Conservation (phyloP, 1,284 basidiomycete genomes). For the Pseudozyma thailandica region DNA sequence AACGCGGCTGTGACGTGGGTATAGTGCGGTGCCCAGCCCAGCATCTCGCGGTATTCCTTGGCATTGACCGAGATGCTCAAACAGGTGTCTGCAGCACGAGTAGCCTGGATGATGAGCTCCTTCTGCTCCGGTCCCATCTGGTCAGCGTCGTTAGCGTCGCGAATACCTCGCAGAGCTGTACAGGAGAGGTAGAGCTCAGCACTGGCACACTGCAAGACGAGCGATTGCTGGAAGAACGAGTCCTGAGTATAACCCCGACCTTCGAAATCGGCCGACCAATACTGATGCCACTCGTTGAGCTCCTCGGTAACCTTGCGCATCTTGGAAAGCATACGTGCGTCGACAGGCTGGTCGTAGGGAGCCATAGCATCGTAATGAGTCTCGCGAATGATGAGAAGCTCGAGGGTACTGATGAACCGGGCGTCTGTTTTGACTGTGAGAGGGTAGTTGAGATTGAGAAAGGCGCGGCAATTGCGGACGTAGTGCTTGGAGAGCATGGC, state of each 20-base stretch:
- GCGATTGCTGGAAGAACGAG: conserved; percentile 82
- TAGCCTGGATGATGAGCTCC: conserved; percentile 91
- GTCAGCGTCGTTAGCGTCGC: conserved; percentile 79
- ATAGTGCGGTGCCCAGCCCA: conserved; percentile 89
- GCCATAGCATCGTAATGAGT: conserved; percentile 86
- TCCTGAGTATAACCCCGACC: conserved; percentile 82
- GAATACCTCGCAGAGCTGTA: conserved; percentile 80
- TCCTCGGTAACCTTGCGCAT: conserved; percentile 85
- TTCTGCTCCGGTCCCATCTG: conserved; percentile 93
- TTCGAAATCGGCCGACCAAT: conserved; percentile 83
- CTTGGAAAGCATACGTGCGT: conserved; percentile 82
- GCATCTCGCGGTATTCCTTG: conserved; percentile 80
- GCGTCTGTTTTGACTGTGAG: conserved; percentile 88
- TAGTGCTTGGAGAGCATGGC: conserved; percentile 84
- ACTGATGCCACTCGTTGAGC: conserved; percentile 86
- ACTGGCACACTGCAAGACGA: conserved; percentile 86
- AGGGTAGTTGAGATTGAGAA: conserved; percentile 80
- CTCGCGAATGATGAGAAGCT: conserved; percentile 84
- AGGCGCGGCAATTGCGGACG: conserved; percentile 83
- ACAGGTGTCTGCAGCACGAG: conserved; percentile 86
- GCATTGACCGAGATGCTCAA: conserved; percentile 82
- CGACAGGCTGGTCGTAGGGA: conserved; percentile 85
- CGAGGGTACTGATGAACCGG: conserved; percentile 83
- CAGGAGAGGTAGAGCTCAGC: conserved; percentile 93
- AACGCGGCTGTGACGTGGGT: conserved; percentile 90